Evolutionary conservation across 75 land plant species (phyloP), one percentile per base, ranked within the genome.

Genomic region (Pinus albicaulis): DNA sequence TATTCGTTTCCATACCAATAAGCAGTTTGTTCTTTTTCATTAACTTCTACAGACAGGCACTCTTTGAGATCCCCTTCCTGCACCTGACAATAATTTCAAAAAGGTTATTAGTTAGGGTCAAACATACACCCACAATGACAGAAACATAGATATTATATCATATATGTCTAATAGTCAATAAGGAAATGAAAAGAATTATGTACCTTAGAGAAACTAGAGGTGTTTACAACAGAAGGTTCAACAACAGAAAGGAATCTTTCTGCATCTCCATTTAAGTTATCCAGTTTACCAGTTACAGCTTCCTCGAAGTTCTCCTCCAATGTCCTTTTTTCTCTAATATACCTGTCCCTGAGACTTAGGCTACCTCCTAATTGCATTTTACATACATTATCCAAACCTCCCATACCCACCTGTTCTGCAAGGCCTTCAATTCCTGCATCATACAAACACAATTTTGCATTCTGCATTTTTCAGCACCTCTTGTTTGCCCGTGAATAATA

Each of bases 1-100:
- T 64, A 31, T 17, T 31, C 19, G 5, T 17, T 64, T 64, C 20
- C 41, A 64, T 64, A 34, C 68, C 68, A 64, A 36, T 36, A 31
- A 64, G 68, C 68, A 64, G 19, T 7, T 64, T 64, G 68, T 36
- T 64, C 68, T 17, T 64, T 64, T 19, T 64, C 68, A 5, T 64
- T 64, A 31, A 31, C 7, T 31, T 31, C 68, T 64, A 64, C 7
- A 64, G 28, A 64, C 68, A 64, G 19, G 34, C 38, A 64, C 68
- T 64, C 34, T 36, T 34, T 24, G 34, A 31, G 8, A 31, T 64
- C 34, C 68, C 38, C 38, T 34, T 31, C 41, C 68, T 64, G 68
- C 8, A 31, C 10, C 38, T 17, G 38, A 64, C 17, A 13, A 64
- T 31, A 16, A 64, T 16, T 31, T 64, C 7, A 31, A 17, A 64